Base-by-base conservation (phyloP, 331 rosid genomes). In the Acacia concinna region DNA sequence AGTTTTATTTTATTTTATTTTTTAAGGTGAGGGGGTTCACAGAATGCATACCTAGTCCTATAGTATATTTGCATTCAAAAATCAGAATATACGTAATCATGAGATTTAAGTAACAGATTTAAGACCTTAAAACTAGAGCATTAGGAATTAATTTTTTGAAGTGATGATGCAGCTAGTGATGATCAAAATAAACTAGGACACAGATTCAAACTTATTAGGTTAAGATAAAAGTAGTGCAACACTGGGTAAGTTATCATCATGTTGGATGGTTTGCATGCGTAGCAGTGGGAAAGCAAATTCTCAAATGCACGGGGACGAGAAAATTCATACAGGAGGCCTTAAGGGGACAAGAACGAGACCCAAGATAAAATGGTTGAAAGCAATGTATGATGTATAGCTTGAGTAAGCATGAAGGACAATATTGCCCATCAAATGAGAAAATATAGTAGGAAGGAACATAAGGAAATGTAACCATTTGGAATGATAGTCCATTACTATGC, bases 361-460 rank as follows among this genome's bases (percentile, higher is more conserved):
- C 68, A 73, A 74, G 62, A 73, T 41, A 74, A 73, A 57, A 74
- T 41, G 49, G n/a, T 54, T 31, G 60, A 54, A 74, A 15, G 69
- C 25, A 56, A 73, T 40, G 79, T 38, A 57, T 31, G 12, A 34
- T 64, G 15, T 17, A 8, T 64, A 8, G 27, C 44, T 44, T 34
- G 28, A 21, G 70, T 0, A 64, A 64, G 44, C 25, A 64, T 64
- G 15, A 3, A 34, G 44, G 27, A 32, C 21, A 64, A 44, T 6
- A 64, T 17, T 1, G 15, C 70, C 44, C 15, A 8, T 17, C 20
- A 64, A 34, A 7, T 34, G 41, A 64, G 25, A 21, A 65, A 66
- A 35, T 20, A 17, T 14, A 20, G 8, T 46, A n/a, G n/a, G n/a
- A n/a, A n/a, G n/a, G n/a, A n/a, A n/a, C n/a, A n/a, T n/a, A 44